Conservation (phyloP, 768 basidiomycete species). For the Lactifluus echinatus region DNA sequence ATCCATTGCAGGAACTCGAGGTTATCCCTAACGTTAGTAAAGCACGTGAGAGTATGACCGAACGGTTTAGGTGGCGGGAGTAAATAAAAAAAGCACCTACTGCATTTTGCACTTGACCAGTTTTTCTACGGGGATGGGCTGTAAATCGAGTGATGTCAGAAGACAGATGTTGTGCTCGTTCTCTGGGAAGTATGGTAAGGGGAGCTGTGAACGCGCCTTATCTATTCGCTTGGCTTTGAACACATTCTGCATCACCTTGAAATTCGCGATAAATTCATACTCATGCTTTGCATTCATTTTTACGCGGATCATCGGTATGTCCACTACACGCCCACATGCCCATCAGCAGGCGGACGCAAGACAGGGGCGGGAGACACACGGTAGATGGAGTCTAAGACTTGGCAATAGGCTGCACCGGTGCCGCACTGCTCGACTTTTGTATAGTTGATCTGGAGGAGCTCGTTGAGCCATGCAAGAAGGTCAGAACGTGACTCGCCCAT, state of each 20-base stretch:
- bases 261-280: slow-evolving; percentile 93
- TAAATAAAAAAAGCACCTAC: slow-evolving; percentile 39
- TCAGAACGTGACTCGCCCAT: slow-evolving; percentile 80
- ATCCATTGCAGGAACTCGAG: slow-evolving; percentile 98
- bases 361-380: slow-evolving; percentile 38
- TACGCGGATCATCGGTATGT: slow-evolving; percentile 84
- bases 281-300: slow-evolving; percentile 96
- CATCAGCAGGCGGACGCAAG: background rate
- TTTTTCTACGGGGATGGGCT: slow-evolving; percentile 94
- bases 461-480: slow-evolving; percentile 88
- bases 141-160: slow-evolving; percentile 6
- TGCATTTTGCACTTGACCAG: slow-evolving; percentile 99
- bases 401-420: slow-evolving; percentile 87
- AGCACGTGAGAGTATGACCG: background rate
- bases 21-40: slow-evolving; percentile 59
- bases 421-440: slow-evolving; percentile 92
- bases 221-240: slow-evolving; percentile 94
- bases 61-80: background rate
- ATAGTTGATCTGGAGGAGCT: slow-evolving; percentile 83
- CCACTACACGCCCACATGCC: slow-evolving; percentile 42
- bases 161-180: background rate
- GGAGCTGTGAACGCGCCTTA: slow-evolving; percentile 51
- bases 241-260: slow-evolving; percentile 86
- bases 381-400: slow-evolving; percentile 91
- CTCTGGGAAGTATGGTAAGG: background rate